Percentiles rank a stretch among this genome's conserved stretches.
Conservation (phyloP, 257 asterid species). For the Anisodus tanguticus region DNA sequence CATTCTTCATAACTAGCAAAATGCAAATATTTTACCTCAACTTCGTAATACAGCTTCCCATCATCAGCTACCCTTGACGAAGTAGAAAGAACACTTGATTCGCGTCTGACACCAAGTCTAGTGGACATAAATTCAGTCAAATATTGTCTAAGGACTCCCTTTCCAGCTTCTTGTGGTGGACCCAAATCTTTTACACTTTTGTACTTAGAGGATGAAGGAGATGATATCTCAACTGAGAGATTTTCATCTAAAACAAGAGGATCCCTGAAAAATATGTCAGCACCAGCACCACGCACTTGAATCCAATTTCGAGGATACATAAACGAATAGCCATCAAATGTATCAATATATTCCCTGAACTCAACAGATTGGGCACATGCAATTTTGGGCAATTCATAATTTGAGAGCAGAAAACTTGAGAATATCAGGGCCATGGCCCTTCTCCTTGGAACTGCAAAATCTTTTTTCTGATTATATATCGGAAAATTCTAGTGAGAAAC, state of each 20-base stretch:
- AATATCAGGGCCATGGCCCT: conserved; percentile 60
- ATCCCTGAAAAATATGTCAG: conserved; percentile 93
- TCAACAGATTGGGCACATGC: conserved; percentile 65
- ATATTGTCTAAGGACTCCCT: conserved; percentile 73
- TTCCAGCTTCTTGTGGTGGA: conserved; percentile 85
- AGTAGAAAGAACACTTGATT: conserved; percentile 73
- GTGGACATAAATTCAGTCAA: conserved; percentile 98
- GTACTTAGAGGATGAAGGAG: conserved; percentile 87
- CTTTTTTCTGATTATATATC: conserved; percentile 83
- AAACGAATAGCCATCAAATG: conserved; percentile 84
- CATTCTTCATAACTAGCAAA: conserved; percentile 14
- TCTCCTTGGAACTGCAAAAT: conserved; percentile 94
- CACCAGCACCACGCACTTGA: conserved; percentile 96
- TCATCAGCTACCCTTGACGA: conserved; percentile 81
- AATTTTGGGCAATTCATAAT: conserved; percentile 31
- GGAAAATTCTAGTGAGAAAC: conserved; percentile 57
- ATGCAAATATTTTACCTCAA: conserved; percentile 61
- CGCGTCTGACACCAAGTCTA: conserved; percentile 91
- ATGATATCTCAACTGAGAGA: conserved; percentile 76
- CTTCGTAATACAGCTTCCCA: conserved; percentile 79
- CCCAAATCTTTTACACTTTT: conserved; percentile 88
- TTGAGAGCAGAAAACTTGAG: conserved; percentile 61
- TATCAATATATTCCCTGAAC: conserved; percentile 75
- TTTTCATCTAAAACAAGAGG: conserved; percentile 94
- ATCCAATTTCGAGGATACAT: conserved; percentile 91